Conservation (phyloP, 306 rosid species). For the Glycine tomentella region DNA sequence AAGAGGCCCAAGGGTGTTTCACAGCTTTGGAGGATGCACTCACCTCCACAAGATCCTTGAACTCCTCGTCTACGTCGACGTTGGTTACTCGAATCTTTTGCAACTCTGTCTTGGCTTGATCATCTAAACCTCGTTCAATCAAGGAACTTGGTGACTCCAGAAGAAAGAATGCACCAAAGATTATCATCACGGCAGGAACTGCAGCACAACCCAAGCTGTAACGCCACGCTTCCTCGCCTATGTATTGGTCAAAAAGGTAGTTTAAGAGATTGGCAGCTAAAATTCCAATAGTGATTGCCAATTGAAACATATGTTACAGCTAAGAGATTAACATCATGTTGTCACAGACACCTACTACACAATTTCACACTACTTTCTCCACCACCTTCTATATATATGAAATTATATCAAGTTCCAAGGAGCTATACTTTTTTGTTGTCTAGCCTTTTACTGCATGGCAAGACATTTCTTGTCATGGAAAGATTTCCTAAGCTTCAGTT, state of each 20-base stretch:
- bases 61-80: not conserved
- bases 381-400: too few relatives aligned
- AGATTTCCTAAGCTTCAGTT: too few relatives aligned
- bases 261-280: not conserved
- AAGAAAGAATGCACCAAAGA: not conserved
- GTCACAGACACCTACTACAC: too few relatives aligned
- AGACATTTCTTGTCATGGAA: too few relatives aligned
- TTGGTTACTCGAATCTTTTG: not conserved
- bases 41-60: not conserved
- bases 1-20: constrained; percentile 1
- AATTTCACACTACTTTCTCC: too few relatives aligned
- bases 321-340: too few relatives aligned
- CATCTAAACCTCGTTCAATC: not conserved
- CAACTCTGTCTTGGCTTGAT: not conserved
- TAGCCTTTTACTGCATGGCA: too few relatives aligned
- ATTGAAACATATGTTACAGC: constrained; percentile 2
- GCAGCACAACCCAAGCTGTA: not conserved
- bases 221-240: not conserved
- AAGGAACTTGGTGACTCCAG: not conserved
- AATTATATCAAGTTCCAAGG: too few relatives aligned
- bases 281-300: not conserved
- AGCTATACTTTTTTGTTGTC: too few relatives aligned
- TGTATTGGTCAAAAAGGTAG: not conserved
- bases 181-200: not conserved
- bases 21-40: not conserved